Percentiles rank a stretch among this genome's conserved stretches.
Conservation (phyloP, 805 yeast species). For the Hanseniaspora meyeri region DNA sequence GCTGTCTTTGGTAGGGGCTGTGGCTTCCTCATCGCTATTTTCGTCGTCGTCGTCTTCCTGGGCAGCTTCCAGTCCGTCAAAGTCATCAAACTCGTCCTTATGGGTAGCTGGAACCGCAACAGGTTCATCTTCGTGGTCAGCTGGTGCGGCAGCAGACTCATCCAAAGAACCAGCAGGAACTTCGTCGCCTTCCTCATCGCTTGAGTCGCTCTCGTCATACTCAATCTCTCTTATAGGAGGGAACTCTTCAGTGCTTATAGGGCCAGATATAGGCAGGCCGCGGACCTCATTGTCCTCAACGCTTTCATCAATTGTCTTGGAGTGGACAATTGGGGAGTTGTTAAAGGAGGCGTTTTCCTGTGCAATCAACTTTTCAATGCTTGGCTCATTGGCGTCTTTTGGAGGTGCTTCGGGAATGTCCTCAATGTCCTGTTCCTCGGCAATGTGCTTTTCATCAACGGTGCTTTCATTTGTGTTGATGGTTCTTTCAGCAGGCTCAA, state of each 20-base stretch:
- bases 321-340: constrained; percentile 1
- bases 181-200: constrained; percentile 31
- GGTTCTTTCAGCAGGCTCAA: not conserved
- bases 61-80: constrained; percentile 14
- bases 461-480: not conserved
- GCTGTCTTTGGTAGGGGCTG: constrained; percentile 20
- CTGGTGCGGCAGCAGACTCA: not conserved
- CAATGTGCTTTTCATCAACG: not conserved
- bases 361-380: constrained; percentile 1
- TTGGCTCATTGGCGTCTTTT: not conserved
- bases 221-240: constrained; percentile 52
- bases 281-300: not conserved
- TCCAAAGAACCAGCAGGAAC: constrained; percentile 22
- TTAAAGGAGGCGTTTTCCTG: constrained; percentile 13
- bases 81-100: constrained; percentile 14
- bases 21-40: constrained; percentile 18
- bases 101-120: constrained; percentile 14
- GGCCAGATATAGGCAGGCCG: constrained; percentile 13
- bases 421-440: not conserved
- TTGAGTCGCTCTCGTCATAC: constrained; percentile 40
- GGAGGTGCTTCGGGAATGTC: constrained; percentile 11
- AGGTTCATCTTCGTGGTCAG: not conserved
- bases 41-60: constrained; percentile 15
- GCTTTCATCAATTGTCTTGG: not conserved
- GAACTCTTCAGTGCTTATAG: constrained; percentile 31